A percentile compares a stretch with the other conserved stretches of the same genome.
These are phyloP conservation scores for Coniferiporia weirii DNA, from an alignment of 1,284 basidiomycete genomes.

Conservation along the genomic window DNA sequence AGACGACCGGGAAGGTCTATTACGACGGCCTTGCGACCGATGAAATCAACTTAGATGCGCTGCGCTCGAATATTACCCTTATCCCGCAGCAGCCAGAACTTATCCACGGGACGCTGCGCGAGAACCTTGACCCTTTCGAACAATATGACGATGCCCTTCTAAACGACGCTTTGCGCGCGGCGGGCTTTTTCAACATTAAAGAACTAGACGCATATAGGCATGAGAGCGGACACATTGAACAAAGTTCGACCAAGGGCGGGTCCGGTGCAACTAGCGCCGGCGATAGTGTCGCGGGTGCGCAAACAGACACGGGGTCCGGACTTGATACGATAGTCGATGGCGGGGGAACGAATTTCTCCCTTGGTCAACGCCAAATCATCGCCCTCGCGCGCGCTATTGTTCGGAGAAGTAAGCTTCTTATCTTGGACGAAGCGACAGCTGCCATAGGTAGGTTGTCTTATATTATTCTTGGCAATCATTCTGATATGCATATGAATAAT, in stretches of 20 bases:
- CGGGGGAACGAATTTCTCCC: constrained; percentile 16
- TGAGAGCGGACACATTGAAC: constrained; percentile 24
- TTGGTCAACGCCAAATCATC: constrained; percentile 31
- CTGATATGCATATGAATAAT: background rate
- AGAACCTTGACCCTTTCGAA: constrained; percentile 35
- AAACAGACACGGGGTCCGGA: constrained; percentile 1
- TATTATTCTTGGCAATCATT: constrained; percentile 16
- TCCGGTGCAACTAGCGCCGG: constrained; percentile 28
- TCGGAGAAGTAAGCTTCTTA: constrained; percentile 26
- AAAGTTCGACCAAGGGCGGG: constrained; percentile 39
- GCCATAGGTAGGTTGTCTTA: constrained; percentile 24
- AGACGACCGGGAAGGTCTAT: constrained; percentile 36
- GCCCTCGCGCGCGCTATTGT: constrained; percentile 39
- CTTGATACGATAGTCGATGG: constrained; percentile 15
- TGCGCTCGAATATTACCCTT: constrained; percentile 42
- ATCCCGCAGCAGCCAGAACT: constrained; percentile 43
- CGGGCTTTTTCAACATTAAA: constrained; percentile 31
- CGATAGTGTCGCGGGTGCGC: background rate
- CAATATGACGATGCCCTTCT: constrained; percentile 44
- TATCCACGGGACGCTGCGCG: constrained; percentile 23
- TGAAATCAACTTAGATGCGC: constrained; percentile 37
- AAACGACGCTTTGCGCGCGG: constrained; percentile 41
- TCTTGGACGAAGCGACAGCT: constrained; percentile 31
- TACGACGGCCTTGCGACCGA: constrained; percentile 31
- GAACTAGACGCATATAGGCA: background rate